A percentile compares a stretch with the other conserved stretches of the same genome.
These are phyloP conservation scores for Cicer chorassanicum DNA, from an alignment of 306 rosid species.

Conservation along the genomic window DNA sequence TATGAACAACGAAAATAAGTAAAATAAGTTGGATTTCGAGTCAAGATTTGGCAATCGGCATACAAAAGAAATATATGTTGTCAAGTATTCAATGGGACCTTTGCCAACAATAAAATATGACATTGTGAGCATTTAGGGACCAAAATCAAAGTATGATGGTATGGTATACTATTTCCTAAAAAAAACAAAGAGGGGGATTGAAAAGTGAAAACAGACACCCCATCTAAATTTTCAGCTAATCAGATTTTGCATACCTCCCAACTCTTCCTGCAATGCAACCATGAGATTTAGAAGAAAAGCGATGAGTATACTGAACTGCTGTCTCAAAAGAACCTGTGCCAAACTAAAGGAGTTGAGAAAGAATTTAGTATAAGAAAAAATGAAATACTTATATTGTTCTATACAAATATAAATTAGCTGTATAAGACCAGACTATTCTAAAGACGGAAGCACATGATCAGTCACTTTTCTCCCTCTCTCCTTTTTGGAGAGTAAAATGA, in stretches of 20 bases:
- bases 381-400: background rate
- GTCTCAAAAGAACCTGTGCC: conserved; percentile 77
- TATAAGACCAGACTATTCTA: conserved; percentile 15
- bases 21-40: conserved; percentile 1
- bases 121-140: background rate
- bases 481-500: background rate
- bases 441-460: conserved; percentile 31
- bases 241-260: conserved; percentile 74
- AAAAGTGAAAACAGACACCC: conserved; percentile 26
- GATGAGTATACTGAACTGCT: conserved; percentile 72
- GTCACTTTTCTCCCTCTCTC: background rate
- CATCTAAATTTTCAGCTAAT: conserved; percentile 21
- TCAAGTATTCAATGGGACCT: conserved; percentile 8
- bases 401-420: conserved; percentile 32
- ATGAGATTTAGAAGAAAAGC: conserved; percentile 85
- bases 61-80: background rate
- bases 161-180: conserved; percentile 19
- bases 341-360: conserved; percentile 64
- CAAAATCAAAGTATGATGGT: background rate
- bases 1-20: background rate
- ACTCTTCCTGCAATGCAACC: conserved; percentile 80
- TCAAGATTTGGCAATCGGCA: background rate
- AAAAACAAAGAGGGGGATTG: conserved; percentile 15
- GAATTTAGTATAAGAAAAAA: conserved; percentile 40
- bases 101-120: background rate